These are phyloP conservation scores for Backusella liffmaniae DNA, from an alignment of 192 early-diverging fungal species.

Conservation along the genomic window DNA sequence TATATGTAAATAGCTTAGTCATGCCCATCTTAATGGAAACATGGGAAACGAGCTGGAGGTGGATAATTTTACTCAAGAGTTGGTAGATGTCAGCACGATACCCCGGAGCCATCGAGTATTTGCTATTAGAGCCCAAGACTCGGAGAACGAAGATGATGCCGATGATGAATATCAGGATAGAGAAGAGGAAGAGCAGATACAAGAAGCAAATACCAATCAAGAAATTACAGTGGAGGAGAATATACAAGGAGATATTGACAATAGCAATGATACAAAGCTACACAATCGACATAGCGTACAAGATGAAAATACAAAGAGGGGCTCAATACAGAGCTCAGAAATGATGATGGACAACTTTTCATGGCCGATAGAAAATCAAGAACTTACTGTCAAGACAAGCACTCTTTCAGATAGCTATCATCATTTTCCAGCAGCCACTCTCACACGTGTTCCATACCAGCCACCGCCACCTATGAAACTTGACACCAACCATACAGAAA, in stretches of 20 bases:
- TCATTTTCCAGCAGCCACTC: neutral
- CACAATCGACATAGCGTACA: neutral
- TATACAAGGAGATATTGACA: neutral
- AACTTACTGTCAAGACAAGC: neutral
- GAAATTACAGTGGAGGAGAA: neutral
- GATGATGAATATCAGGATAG: neutral
- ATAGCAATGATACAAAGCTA: neutral
- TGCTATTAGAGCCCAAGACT: neutral
- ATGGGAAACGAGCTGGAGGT: neutral
- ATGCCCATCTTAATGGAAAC: neutral
- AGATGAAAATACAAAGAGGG: neutral
- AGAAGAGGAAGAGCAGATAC: neutral
- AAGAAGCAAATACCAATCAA: neutral
- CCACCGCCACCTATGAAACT: constrained; percentile 7
- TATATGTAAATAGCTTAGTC: neutral
- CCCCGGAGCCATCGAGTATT: neutral
- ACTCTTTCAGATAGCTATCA: neutral
- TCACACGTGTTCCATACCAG: neutral
- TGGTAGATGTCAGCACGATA: constrained; percentile 3
- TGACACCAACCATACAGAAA: neutral
- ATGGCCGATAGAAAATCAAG: neutral
- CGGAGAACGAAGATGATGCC: neutral
- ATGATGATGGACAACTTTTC: neutral
- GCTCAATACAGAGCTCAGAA: neutral
- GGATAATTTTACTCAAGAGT: neutral